Percentiles rank a stretch among this genome's conserved stretches.
phyloP scores from a whole-genome alignment of 352 stramenopile species.

The Thraustochytrium sp. region DNA sequence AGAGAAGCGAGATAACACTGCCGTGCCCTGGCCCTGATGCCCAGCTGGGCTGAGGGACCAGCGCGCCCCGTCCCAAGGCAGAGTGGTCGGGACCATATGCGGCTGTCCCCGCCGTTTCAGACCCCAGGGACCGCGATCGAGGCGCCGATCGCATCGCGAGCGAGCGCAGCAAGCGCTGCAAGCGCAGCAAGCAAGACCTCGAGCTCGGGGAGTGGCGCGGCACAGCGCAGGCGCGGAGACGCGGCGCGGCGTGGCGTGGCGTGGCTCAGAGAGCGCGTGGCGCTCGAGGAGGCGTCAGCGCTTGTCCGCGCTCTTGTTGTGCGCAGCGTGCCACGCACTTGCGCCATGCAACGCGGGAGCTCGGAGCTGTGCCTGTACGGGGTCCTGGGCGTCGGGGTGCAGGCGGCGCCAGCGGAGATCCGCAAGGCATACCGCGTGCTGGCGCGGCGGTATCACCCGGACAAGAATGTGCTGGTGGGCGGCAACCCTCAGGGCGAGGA shows the following conservation, averaged over 20 bases:
- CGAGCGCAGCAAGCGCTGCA: neutral
- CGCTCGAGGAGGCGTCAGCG: neutral
- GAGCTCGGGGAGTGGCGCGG: too few relatives aligned
- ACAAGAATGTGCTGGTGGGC: neutral
- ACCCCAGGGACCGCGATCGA: neutral
- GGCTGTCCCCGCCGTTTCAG: neutral
- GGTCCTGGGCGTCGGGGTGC: neutral
- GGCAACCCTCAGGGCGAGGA: constrained; percentile 17
- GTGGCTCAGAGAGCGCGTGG: neutral
- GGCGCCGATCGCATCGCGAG: neutral
- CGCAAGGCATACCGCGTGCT: constrained; percentile 5
- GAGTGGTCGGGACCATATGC: neutral
- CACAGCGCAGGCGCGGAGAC: too few relatives aligned
- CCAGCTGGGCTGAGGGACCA: too few relatives aligned
- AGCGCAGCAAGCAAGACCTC: neutral
- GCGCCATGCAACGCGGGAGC: too few relatives aligned
- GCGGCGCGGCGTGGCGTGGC: neutral
- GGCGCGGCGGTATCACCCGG: constrained; percentile 13
- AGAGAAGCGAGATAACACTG: too few relatives aligned
- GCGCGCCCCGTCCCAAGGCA: too few relatives aligned
- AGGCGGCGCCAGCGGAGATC: neutral
- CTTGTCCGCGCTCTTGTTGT: too few relatives aligned
- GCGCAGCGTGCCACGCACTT: too few relatives aligned
- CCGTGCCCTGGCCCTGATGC: too few relatives aligned
- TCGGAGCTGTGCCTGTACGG: constrained; percentile 11